Percentiles rank a stretch among this genome's conserved stretches.
phyloP scores from a whole-genome alignment of 2,329 filamentous ascomycete genomes.

The Fusarium sp. region DNA sequence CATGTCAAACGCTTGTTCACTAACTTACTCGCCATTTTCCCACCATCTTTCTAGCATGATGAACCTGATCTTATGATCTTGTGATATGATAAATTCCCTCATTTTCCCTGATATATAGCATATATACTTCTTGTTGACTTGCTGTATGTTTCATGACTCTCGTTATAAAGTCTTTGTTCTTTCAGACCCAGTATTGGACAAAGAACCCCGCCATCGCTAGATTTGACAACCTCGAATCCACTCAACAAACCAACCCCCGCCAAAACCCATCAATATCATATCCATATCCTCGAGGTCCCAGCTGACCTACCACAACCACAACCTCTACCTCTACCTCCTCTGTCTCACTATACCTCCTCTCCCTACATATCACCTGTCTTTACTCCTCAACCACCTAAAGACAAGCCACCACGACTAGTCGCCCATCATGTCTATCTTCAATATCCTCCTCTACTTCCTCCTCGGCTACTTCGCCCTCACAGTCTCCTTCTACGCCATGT shows the following conservation, averaged over 20 bases:
- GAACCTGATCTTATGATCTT: constrained; percentile 14
- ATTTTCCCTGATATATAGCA: background rate
- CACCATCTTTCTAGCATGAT: constrained; percentile 6
- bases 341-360: background rate
- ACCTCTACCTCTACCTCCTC: background rate
- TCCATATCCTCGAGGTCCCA: constrained; percentile 15
- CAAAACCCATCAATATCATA: constrained; percentile 12
- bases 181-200: no score
- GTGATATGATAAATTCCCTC: constrained; percentile 14
- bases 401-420: background rate
- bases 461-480: constrained; percentile 63
- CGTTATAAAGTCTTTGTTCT: no score
- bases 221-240: constrained; percentile 5
- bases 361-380: constrained; percentile 16
- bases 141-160: no score
- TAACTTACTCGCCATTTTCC: constrained; percentile 1
- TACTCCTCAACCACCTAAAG: constrained; percentile 5
- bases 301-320: constrained; percentile 19
- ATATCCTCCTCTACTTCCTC: constrained; percentile 59
- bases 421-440: constrained; percentile 52
- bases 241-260: constrained; percentile 35
- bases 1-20: constrained; percentile 15
- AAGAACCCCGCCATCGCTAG: constrained; percentile 29
- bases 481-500: constrained; percentile 70
- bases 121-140: background rate